A percentile compares a stretch with the other conserved stretches of the same genome.
Conservation (phyloP, 73 alveolate genomes). For the Paramecium octaurelia region DNA sequence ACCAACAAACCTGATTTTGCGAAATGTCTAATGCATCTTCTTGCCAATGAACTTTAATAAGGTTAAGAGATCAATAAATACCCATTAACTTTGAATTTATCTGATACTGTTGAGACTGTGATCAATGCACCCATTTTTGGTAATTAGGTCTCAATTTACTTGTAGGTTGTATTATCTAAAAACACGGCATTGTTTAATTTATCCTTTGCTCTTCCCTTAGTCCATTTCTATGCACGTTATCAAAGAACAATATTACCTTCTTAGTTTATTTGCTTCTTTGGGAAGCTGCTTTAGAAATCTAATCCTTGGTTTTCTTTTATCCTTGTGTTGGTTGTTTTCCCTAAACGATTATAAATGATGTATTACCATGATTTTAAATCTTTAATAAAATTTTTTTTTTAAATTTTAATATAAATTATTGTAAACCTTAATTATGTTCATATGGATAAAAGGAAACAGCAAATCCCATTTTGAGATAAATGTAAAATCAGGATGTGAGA, state of each 20-base stretch:
- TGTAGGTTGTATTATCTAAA: constrained; percentile 27
- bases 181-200: constrained; percentile 60
- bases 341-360: background rate
- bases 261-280: constrained; percentile 43
- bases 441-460: background rate
- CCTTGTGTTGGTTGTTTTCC: constrained; percentile 65
- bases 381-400: background rate
- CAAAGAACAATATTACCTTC: constrained; percentile 43
- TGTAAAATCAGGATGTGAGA: too few relatives aligned
- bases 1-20: background rate
- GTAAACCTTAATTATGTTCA: background rate
- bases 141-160: constrained; percentile 22
- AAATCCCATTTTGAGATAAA: background rate
- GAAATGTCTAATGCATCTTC: constrained; percentile 12
- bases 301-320: constrained; percentile 60
- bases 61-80: background rate
- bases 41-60: constrained; percentile 22
- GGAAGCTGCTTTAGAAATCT: constrained; percentile 60
- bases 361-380: background rate
- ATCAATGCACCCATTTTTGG: constrained; percentile 57
- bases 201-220: constrained; percentile 65
- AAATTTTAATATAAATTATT: background rate
- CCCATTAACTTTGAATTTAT: constrained; percentile 63
- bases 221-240: constrained; percentile 53
- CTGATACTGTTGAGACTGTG: constrained; percentile 55